Conservation (phyloP, 148 eudicot species). For the Suaeda aralocaspica region DNA sequence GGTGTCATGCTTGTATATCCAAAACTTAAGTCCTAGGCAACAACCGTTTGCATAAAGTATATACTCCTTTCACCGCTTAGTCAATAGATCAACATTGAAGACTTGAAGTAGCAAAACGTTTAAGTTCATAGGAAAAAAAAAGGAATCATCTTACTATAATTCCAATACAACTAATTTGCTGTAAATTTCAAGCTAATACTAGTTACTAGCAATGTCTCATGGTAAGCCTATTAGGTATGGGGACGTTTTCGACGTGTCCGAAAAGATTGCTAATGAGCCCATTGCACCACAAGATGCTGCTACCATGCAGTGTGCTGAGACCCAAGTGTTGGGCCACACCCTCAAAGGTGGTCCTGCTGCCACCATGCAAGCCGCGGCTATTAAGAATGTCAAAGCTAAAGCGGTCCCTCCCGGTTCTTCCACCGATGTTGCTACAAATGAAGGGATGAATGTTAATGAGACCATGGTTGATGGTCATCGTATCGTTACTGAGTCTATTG, state of each 20-base stretch:
- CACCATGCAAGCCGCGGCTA: conserved; percentile 59
- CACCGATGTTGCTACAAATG: conserved; percentile 21
- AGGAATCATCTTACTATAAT: no score
- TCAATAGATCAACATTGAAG: no score
- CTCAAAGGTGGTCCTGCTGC: conserved; percentile 52
- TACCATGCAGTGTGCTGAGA: conserved; percentile 60
- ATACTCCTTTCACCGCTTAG: no score
- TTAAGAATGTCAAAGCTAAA: conserved; percentile 39
- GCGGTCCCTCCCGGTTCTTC: conserved; percentile 23
- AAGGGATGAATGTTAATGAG: conserved; percentile 34
- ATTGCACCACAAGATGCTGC: conserved; percentile 53
- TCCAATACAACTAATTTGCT: no score
- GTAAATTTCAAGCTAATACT: not conserved
- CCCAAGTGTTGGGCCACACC: conserved; percentile 37
- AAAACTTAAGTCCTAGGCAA: no score
- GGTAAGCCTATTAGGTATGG: conserved; percentile 43
- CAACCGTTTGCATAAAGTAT: no score
- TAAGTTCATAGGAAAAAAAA: no score
- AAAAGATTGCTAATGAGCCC: conserved; percentile 39
- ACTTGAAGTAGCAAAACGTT: no score
- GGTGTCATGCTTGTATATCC: no score
- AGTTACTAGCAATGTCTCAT: not conserved
- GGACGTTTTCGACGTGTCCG: conserved; percentile 49
- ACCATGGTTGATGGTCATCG: conserved; percentile 28
- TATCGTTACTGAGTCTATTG: conserved; percentile 39